Evolutionary conservation across 192 early-diverging fungal species (phyloP), one percentile per base, ranked within the genome.

Genomic region (Diversispora epigaea): DNA sequence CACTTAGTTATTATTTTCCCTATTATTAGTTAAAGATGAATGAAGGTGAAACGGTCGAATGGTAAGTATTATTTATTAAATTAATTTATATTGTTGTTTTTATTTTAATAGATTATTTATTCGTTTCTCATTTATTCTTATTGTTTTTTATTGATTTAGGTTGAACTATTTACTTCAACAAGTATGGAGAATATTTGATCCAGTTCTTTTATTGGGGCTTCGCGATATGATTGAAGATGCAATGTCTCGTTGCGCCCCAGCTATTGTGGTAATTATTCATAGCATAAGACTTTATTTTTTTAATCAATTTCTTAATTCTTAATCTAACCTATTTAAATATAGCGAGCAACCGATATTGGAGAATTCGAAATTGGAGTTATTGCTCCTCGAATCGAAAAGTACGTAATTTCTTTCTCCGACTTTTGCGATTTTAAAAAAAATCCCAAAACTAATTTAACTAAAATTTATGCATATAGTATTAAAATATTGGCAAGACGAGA

Each of bases 181-280:
- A 62, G 61, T 73, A 19, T 73, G 71, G 71, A 58, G 45, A 39
- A 61, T n/a, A 14, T 61, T 73, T 58, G 52, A 73, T 15, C 71
- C 71, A 32, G 9, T n/a, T 4, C 57, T 73, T 45, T 61, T 73
- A 15, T 21, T 61, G 1, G 47, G 50, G 12, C 22, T 73, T 41
- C 47, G 50, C n/a, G 71, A 73, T 46, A 73, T 61, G 71, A 9
- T 73, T 40, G 71, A 73, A 49, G 71, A 73, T 17, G 45, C 71
- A 22, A 49, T 73, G 71, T 19, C 32, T 73, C 57, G 71, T 62
- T 61, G 54, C 12, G 71, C 71, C 9, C 71, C 71, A 22, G n/a
- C 41, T 46, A 61, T 73, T 73, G 57, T 73, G 25, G 71, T 73
- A 45, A 39, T 50, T 41, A 68, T 50, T 52, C n/a, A 32, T 17